Evolutionary conservation across 306 rosid species (phyloP), one percentile per base, ranked within the genome.

Genomic region (Pyrus betulifolia): DNA sequence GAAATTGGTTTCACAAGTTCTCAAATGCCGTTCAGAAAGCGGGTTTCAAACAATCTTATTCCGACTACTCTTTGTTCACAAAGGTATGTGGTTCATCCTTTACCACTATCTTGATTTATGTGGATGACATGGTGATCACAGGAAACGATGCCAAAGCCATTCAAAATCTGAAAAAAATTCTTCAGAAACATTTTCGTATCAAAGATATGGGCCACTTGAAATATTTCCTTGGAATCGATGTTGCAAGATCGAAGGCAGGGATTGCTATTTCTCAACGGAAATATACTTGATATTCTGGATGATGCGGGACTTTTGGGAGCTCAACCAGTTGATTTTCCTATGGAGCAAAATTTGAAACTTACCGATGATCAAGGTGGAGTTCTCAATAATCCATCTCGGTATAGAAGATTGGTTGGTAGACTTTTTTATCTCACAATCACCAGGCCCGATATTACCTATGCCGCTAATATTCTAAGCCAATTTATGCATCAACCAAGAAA

Each of bases 331-430:
- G 8, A 25, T 13, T 75, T 64, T 15, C 71, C 61, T 13, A 75
- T 75, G 63, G 71, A 75, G 28, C 79, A 75, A 46, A 44, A 64
- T 44, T 30, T 75, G 30, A 63, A 75, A 45, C 79, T 64, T 25
- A 59, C 70, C 15, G 8, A 69, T 27, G 46, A 21, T 6, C 33
- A 77, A 59, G 60, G 54, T 11, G 62, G 8, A 42, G 7, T 62
- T 4, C 19, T 78, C 4, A 59, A 58, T 3, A 55, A 78, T 30
- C 76, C 81, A 19, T 27, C 64, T 11, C 27, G 18, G 11, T 75
- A 18, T 5, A 6, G 28, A 35, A 67, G 71, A 12, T 10, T 67
- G 4, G 54, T 67, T 38, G 71, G 71, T 1, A 44, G 44, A 46
- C 21, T 44, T 8, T 28, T 75, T 6, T 75, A 75, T 27, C 25